phyloP scores from a whole-genome alignment of 2,329 filamentous ascomycete species.

The Endothia cerciana region DNA sequence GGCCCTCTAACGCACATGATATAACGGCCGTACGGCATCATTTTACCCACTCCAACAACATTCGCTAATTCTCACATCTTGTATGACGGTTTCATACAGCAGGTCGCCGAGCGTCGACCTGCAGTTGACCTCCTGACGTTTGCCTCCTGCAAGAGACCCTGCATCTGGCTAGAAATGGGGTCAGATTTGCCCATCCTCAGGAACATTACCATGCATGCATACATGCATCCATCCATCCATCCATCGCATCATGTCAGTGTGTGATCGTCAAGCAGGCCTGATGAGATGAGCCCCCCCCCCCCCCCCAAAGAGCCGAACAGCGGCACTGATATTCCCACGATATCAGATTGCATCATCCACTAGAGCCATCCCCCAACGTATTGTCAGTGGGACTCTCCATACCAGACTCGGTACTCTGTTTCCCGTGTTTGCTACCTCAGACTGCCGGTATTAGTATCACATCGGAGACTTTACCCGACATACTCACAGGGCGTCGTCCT shows the following conservation, averaged over 20 bases:
- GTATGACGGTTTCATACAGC: background rate
- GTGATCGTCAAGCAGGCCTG: background rate
- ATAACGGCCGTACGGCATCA: background rate
- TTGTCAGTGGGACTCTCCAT: background rate
- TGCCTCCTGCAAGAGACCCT: constrained; percentile 21
- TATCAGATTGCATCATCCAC: background rate
- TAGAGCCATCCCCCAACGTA: background rate
- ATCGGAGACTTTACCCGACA: constrained; percentile 10
- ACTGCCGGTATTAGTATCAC: background rate
- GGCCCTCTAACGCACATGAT: background rate
- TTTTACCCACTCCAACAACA: background rate
- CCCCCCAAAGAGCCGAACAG: background rate
- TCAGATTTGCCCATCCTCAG: background rate
- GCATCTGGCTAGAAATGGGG: constrained; percentile 17
- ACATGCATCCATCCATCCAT: constrained; percentile 1
- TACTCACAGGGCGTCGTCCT: background rate
- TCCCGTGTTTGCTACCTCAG: background rate
- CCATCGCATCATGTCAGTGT: background rate
- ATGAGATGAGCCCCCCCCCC: background rate
- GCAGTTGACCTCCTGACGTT: constrained; percentile 19
- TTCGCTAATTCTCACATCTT: background rate
- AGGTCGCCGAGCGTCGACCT: background rate
- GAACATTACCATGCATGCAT: background rate
- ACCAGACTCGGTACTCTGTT: background rate
- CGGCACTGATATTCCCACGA: background rate